Evolutionary conservation across 208 protist genomes (phyloP), one percentile per base, ranked within the genome.

Genomic region (Entamoeba nuttalli): DNA sequence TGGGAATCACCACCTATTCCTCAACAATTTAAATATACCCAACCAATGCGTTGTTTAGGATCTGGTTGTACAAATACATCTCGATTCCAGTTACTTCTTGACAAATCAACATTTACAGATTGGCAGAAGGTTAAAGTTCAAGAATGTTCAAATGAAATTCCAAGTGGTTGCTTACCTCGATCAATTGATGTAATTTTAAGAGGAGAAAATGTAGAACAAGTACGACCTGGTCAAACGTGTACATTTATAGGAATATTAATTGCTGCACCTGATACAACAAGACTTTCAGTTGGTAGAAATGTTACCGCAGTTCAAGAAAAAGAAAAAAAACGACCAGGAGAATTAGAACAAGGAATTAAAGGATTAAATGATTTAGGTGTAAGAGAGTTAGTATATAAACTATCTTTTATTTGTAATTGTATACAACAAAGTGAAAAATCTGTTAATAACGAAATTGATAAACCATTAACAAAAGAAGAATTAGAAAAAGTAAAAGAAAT

Each of bases 11-110:
- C 96, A 19, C 97, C 97, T 25, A 97, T 99, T 1, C 96, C 96
- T 73, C 99, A 99, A 97, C 98, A 99, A 96, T 99, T 99, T 97
- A 98, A 98, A 96, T 99, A 99, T 98, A 99, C 99, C 7, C 98
- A 98, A 95, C 95, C 95, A 25, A 30, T 62, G 7, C 21, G 35
- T 44, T 97, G 95, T 93, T 4, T 57, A 17, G 96, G 95, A 52
- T 51, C 52, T 30, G 57, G 95, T 19, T 97, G 97, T 94, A 35
- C 25, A 41, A 97, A 97, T 52, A 95, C 94, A 35, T 94, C 94
- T 3, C 57, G 95, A 62, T 98, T 96, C 95, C 30, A n/a, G 19
- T 95, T 98, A 3, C 5, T 97, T 51, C 94, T 98, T 21, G 96
- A 98, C 7, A 53, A 96, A 53, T 98, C 97, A 4, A 95, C 94